Evolutionary conservation across 2,329 filamentous ascomycete genomes (phyloP), one percentile per base, ranked within the genome.

Genomic region (Huntiella omanensis): DNA sequence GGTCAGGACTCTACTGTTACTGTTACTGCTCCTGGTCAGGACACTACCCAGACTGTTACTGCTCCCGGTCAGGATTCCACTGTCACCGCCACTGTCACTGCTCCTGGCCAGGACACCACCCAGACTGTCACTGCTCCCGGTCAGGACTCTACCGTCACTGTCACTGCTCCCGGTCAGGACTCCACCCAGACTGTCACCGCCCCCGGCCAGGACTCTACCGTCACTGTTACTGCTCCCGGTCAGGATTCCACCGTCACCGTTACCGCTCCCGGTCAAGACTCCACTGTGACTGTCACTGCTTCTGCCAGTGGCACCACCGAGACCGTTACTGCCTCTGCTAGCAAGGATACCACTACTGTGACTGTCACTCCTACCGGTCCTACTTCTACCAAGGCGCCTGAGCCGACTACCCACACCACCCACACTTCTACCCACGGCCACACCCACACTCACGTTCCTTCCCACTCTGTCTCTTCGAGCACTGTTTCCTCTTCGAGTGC

Each of bases 201-300:
- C 40, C 40, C 62, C 59, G 16, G 48, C 53, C 12, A 49, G 57
- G 40, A 49, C 54, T 3, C 52, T 57, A 64, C 58, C 35, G 64
- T 61, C 40, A 49, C 48, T 7, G 37, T 49, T 38, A 49, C 48
- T 3, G 40, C 48, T 17, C 46, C 48, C 28, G 60, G 59, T 44
- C 45, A 62, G 17, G 62, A 61, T 19, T 53, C 63, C 40, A 47
- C 64, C 32, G 64, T 58, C 37, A 65, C 60, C 48, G 49, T 64
- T 34, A 62, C 58, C 43, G 62, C 59, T 17, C 45, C 67, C 36
- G 53, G 42, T 13, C 15, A 45, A 16, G 45, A 40, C 22, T 13
- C 46, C 13, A 43, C 48, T 28, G 49, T 47, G 33, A 10, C 43
- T 38, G 47, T 49, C 28, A 60, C 47, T 51, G 65, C 49, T 65